A percentile compares a stretch with the other conserved stretches of the same genome.
Conservation (phyloP, 75 land plant species). For the Cunninghamia lanceolata region DNA sequence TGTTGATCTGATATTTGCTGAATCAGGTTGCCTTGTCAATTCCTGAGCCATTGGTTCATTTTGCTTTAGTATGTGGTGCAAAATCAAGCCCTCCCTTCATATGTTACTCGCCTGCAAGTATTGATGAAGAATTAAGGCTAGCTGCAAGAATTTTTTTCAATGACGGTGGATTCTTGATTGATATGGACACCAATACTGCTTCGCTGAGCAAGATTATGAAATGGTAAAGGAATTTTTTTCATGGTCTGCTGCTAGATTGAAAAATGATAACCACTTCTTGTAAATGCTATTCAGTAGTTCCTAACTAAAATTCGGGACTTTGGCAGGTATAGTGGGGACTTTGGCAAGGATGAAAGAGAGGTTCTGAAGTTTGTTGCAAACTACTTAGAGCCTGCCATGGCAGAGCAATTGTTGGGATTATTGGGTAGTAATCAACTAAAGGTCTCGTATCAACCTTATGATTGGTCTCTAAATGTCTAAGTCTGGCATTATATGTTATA, state of each 20-base stretch:
- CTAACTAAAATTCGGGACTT: not conserved
- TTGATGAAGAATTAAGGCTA: slow-evolving; percentile 64
- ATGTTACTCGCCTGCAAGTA: slow-evolving; percentile 69
- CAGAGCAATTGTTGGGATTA: slow-evolving; percentile 49
- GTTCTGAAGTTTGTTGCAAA: slow-evolving; percentile 67
- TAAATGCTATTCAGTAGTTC: not conserved
- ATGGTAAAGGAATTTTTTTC: slow-evolving; percentile 43
- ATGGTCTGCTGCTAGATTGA: not conserved
- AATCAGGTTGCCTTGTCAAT: slow-evolving; percentile 59
- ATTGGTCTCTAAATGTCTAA: slow-evolving; percentile 55
- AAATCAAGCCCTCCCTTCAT: slow-evolving; percentile 71
- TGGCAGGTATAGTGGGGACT: slow-evolving; percentile 76
- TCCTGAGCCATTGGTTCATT: slow-evolving; percentile 72
- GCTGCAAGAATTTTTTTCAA: slow-evolving; percentile 59
- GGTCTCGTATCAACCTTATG: slow-evolving; percentile 65
- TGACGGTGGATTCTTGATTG: slow-evolving; percentile 59
- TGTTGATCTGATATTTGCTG: not conserved
- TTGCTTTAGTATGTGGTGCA: slow-evolving; percentile 63
- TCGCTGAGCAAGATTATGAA: slow-evolving; percentile 48
- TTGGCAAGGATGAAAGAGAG: slow-evolving; percentile 85
- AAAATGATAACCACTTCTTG: not conserved
- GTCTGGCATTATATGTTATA: not conserved
- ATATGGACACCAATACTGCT: slow-evolving; percentile 44
- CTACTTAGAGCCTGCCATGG: slow-evolving; percentile 55
- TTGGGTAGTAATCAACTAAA: slow-evolving; percentile 48